A percentile compares a stretch with the other conserved stretches of the same genome.
Evolutionary conservation across 495 filamentous ascomycete genomes (phyloP).

Genomic region (Lophiostoma macrostomum): DNA sequence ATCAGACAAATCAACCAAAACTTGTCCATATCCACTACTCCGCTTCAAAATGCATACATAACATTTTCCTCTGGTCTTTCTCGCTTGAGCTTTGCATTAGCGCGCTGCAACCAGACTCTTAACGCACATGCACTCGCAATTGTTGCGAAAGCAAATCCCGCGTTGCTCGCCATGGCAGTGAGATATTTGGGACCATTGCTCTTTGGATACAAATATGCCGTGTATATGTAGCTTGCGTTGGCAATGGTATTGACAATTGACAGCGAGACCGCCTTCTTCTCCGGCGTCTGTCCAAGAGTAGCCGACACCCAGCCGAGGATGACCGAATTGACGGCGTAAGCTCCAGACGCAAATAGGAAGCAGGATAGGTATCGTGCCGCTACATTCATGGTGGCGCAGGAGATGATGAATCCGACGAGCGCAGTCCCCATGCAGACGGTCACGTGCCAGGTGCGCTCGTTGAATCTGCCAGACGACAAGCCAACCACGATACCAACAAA

Average conservation of each 20-base stretch:
- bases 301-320: conserved; percentile 54
- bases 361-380: conserved; percentile 52
- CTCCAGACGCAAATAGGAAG: conserved; percentile 50
- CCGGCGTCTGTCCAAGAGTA: conserved; percentile 50
- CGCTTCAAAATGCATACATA: conserved; percentile 1
- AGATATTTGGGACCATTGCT: conserved; percentile 49
- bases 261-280: conserved; percentile 49
- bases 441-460: conserved; percentile 53
- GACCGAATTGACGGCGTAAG: conserved; percentile 50
- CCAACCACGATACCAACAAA: conserved; percentile 46
- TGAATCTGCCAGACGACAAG: conserved; percentile 45
- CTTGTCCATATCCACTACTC: not conserved
- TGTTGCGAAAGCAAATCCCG: conserved; percentile 47
- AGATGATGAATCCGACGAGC: conserved; percentile 51
- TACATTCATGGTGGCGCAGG: conserved; percentile 41
- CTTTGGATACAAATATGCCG: conserved; percentile 52
- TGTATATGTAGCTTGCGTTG: conserved; percentile 52
- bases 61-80: conserved; percentile 5
- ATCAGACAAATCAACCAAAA: too few relatives aligned
- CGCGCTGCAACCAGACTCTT: conserved; percentile 1
- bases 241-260: conserved; percentile 56
- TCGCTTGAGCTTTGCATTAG: not conserved
- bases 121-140: conserved; percentile 42
- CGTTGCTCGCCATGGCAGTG: conserved; percentile 47
- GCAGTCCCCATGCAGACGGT: conserved; percentile 45